A percentile compares a stretch with the other conserved stretches of the same genome.
Conservation (phyloP, 129 eudicot species). For the Arctium minus region DNA sequence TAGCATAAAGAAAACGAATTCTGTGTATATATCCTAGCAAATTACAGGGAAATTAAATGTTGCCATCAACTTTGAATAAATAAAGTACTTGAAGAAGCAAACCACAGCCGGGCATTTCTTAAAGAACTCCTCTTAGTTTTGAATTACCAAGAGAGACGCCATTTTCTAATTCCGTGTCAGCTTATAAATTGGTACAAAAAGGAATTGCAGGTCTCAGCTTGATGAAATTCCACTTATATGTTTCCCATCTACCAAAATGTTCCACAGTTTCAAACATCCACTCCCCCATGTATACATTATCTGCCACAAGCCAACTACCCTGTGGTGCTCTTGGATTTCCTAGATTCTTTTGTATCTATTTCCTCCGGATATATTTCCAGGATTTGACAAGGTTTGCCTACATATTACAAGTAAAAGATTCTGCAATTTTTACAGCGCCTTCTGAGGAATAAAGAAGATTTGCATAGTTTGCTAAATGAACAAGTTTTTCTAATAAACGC, state of each 20-base stretch:
- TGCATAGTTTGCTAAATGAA: not conserved
- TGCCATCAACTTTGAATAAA: not conserved
- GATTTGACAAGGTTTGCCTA: not conserved
- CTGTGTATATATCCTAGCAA: not conserved
- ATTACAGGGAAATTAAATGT: not conserved
- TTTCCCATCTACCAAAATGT: not conserved
- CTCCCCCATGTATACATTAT: not conserved
- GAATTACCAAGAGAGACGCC: not conserved
- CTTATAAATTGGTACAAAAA: not conserved
- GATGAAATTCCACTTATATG: not conserved
- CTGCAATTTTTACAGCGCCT: not conserved
- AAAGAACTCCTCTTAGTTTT: not conserved
- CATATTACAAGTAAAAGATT: not conserved
- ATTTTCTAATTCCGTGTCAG: not conserved
- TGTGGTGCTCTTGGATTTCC: constrained; percentile 9
- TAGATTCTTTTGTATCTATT: not conserved
- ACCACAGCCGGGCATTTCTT: not conserved
- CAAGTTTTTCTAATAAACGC: not conserved
- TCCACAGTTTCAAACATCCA: not conserved
- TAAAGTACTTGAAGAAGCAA: not conserved
- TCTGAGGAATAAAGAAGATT: not conserved
- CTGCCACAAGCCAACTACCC: constrained; percentile 2
- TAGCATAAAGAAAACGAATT: not conserved
- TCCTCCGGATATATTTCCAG: not conserved
- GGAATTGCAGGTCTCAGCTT: not conserved